phyloP scores from a whole-genome alignment of 441 rosid species.

The Isatis lusitanica region DNA sequence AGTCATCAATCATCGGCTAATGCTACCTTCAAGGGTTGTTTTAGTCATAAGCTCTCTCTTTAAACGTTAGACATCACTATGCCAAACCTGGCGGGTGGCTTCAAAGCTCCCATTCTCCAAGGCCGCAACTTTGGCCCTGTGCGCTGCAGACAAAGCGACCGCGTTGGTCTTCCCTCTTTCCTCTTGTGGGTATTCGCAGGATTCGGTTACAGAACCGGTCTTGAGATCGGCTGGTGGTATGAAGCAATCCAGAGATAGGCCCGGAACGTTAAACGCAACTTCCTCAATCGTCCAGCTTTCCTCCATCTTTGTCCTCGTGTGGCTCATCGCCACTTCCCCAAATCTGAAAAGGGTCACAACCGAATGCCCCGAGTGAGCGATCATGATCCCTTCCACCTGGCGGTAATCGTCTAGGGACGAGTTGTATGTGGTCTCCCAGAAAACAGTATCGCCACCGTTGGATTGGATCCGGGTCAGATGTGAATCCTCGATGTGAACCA shows the following conservation, averaged over 20 bases:
- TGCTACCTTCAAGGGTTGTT: slow-evolving; percentile 26
- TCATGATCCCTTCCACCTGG: slow-evolving; percentile 82
- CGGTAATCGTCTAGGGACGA: slow-evolving; percentile 77
- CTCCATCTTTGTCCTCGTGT: slow-evolving; percentile 88
- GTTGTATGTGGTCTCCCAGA: slow-evolving; percentile 88
- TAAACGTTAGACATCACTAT: slow-evolving; percentile 21
- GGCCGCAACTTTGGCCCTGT: slow-evolving; percentile 70
- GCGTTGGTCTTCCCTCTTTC: slow-evolving; percentile 50
- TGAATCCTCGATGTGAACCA: slow-evolving; percentile 81
- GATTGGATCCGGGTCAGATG: slow-evolving; percentile 84
- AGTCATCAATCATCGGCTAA: slow-evolving; percentile 12
- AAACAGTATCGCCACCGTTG: slow-evolving; percentile 78
- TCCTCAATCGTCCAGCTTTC: slow-evolving; percentile 90
- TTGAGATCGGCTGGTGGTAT: slow-evolving; percentile 82
- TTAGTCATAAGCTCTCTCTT: slow-evolving; percentile 1
- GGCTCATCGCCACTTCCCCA: slow-evolving; percentile 88
- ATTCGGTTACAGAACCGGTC: slow-evolving; percentile 55
- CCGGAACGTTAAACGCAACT: slow-evolving; percentile 88
- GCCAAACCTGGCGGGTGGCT: slow-evolving; percentile 18
- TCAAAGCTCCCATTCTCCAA: slow-evolving; percentile 44
- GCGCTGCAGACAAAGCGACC: slow-evolving; percentile 42
- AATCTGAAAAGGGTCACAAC: slow-evolving; percentile 81
- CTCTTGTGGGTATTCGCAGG: slow-evolving; percentile 59
- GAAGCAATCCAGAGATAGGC: slow-evolving; percentile 80
- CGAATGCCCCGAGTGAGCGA: slow-evolving; percentile 85